phyloP scores from a whole-genome alignment of 371 early-diverging fungal species.

The Lichtheimia ornata region DNA sequence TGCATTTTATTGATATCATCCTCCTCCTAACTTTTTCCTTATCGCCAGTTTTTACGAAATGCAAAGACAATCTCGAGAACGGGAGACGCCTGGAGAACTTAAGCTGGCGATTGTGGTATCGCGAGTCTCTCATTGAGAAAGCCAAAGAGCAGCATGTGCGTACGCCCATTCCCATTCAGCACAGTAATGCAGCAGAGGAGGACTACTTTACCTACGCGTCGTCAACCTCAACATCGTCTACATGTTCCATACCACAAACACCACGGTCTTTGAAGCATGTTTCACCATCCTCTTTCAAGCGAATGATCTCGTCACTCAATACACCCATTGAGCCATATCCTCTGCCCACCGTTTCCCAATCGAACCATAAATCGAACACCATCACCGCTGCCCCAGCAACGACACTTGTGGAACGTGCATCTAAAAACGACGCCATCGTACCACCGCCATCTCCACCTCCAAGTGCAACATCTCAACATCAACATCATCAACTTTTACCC shows the following conservation, averaged over 20 bases:
- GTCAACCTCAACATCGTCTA: conserved; percentile 1
- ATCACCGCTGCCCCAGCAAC: too few relatives aligned
- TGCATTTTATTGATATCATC: background rate
- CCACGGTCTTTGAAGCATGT: conserved; percentile 23
- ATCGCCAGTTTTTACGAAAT: conserved; percentile 34
- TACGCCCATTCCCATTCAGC: conserved; percentile 13
- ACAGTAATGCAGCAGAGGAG: conserved; percentile 1
- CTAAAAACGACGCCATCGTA: background rate
- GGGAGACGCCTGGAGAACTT: conserved; percentile 49
- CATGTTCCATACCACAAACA: conserved; percentile 11
- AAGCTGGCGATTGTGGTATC: conserved; percentile 39
- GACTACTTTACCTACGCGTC: conserved; percentile 9
- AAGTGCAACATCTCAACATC: background rate
- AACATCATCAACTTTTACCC: background rate
- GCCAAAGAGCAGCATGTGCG: conserved; percentile 10
- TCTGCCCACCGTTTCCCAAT: background rate
- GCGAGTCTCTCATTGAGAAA: conserved; percentile 13
- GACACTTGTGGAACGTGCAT: background rate
- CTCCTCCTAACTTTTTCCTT: background rate
- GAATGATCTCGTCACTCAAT: conserved; percentile 31
- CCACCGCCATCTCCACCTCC: too few relatives aligned
- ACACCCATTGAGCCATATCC: conserved; percentile 5
- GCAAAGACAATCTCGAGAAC: conserved; percentile 49
- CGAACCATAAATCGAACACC: background rate
- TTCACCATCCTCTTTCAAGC: conserved; percentile 38